These are phyloP conservation scores for Eleusine coracana DNA, from an alignment of 176 grass and related monocot species.

Conservation along the genomic window DNA sequence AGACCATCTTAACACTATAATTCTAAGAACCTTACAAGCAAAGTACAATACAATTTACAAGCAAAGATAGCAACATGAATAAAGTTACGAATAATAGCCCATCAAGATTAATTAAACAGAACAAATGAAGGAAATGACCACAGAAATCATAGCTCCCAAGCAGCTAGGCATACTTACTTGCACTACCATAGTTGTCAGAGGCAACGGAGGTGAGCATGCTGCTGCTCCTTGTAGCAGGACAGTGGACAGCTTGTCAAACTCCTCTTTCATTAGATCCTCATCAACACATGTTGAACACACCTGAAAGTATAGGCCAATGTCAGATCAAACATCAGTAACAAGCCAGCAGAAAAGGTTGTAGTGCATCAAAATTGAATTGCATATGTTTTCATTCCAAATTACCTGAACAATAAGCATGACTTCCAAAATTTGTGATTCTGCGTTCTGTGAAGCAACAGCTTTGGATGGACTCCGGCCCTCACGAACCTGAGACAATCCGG, in stretches of 20 bases:
- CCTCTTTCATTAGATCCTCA: conserved; percentile 77
- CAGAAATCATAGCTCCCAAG: conserved; percentile 24
- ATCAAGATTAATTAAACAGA: conserved; percentile 10
- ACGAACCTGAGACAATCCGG: conserved; percentile 69
- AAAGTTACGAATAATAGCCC: not conserved
- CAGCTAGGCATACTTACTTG: conserved; percentile 58
- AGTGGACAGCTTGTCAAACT: conserved; percentile 73
- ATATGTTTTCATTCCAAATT: conserved; percentile 29
- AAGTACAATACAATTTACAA: not conserved
- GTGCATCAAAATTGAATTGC: not conserved
- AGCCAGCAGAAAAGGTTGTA: conserved; percentile 28
- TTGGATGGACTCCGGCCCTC: conserved; percentile 71
- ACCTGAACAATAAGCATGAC: conserved; percentile 99
- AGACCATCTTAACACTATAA: not conserved
- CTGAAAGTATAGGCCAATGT: conserved; percentile 44
- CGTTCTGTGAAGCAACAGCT: conserved; percentile 41
- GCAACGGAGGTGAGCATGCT: conserved; percentile 66
- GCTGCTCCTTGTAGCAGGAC: conserved; percentile 54
- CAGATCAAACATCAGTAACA: conserved; percentile 1
- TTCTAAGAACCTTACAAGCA: not conserved
- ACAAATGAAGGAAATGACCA: conserved; percentile 16
- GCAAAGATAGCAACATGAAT: conserved; percentile 2
- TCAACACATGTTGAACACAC: conserved; percentile 84
- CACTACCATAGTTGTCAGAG: conserved; percentile 85
- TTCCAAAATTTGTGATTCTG: conserved; percentile 65